Percentiles rank a stretch among this genome's conserved stretches.
phyloP scores from a whole-genome alignment of 208 protist genomes.

The Crithidia bombi region DNA sequence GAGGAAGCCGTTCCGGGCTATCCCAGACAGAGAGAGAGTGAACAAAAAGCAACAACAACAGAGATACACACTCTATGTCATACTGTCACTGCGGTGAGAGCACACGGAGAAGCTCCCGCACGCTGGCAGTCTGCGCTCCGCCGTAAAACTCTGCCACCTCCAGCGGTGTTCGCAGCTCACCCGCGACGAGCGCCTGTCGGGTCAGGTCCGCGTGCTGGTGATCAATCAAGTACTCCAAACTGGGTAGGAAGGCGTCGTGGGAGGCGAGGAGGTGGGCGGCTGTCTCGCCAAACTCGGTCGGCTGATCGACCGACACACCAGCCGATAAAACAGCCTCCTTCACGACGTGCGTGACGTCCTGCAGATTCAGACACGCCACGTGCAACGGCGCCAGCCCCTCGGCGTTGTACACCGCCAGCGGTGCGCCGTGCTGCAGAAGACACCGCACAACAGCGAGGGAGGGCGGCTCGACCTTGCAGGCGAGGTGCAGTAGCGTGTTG shows the following conservation, averaged over 20 bases:
- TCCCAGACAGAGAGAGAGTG: not conserved
- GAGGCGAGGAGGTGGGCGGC: constrained; percentile 37
- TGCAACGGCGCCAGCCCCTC: constrained; percentile 37
- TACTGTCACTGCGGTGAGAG: constrained; percentile 1
- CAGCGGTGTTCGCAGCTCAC: constrained; percentile 33
- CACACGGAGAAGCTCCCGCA: not conserved
- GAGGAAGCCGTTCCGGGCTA: too few species aligned
- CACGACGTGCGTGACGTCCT: constrained; percentile 16
- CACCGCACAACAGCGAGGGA: constrained; percentile 25
- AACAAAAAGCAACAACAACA: constrained; percentile 26
- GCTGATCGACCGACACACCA: constrained; percentile 27
- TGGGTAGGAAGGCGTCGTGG: constrained; percentile 30
- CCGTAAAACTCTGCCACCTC: constrained; percentile 27
- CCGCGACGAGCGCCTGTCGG: constrained; percentile 24
- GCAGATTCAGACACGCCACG: constrained; percentile 36
- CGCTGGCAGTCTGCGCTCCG: not conserved
- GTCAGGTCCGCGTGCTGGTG: constrained; percentile 15
- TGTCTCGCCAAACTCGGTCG: constrained; percentile 28
- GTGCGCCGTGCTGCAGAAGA: constrained; percentile 16
- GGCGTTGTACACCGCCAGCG: constrained; percentile 20
- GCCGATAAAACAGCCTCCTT: constrained; percentile 24
- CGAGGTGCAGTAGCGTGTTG: constrained; percentile 41
- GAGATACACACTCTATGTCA: too few species aligned
- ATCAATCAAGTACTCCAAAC: constrained; percentile 24
- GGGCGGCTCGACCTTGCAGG: constrained; percentile 17